Percentiles rank a stretch among this genome's conserved stretches.
Evolutionary conservation across 1,284 basidiomycete genomes (phyloP).

Genomic region (Phenoliferia sp.): DNA sequence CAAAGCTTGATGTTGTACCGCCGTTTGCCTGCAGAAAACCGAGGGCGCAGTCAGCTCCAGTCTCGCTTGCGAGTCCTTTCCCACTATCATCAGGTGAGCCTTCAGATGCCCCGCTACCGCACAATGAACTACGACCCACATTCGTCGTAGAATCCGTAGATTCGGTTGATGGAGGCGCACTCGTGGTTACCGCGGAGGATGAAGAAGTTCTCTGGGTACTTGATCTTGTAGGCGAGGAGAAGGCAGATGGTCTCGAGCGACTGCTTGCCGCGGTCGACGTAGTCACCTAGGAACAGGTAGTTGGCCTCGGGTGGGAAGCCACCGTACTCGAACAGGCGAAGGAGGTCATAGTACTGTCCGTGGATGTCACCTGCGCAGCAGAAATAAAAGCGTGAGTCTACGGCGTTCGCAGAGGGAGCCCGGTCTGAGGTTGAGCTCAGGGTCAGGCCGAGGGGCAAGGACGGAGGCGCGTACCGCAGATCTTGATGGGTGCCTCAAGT

Average conservation of each 20-base stretch:
- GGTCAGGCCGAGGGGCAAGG: background rate
- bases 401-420: background rate
- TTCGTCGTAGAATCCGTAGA: slow-evolving; percentile 96
- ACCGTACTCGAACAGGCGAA: slow-evolving; percentile 89
- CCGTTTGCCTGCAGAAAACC: slow-evolving; percentile 69
- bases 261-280: slow-evolving; percentile 92
- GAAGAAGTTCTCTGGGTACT: slow-evolving; percentile 98
- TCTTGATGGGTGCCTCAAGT: slow-evolving; percentile 93
- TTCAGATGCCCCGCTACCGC: background rate
- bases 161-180: slow-evolving; percentile 89
- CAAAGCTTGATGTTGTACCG: slow-evolving; percentile 97
- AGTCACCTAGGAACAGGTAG: slow-evolving; percentile 88
- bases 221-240: slow-evolving; percentile 56
- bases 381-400: background rate
- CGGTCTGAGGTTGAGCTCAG: background rate
- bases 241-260: slow-evolving; percentile 85
- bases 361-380: slow-evolving; percentile 73
- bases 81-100: too few relatives aligned
- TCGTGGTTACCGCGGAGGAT: slow-evolving; percentile 91
- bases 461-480: slow-evolving; percentile 68
- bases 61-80: background rate
- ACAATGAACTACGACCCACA: slow-evolving; percentile 55
- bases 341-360: slow-evolving; percentile 90
- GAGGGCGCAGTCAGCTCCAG: background rate
- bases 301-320: slow-evolving; percentile 94